These are phyloP conservation scores for Xanthoparmelia taractica DNA, from an alignment of 495 filamentous ascomycete genomes.

Conservation along the genomic window DNA sequence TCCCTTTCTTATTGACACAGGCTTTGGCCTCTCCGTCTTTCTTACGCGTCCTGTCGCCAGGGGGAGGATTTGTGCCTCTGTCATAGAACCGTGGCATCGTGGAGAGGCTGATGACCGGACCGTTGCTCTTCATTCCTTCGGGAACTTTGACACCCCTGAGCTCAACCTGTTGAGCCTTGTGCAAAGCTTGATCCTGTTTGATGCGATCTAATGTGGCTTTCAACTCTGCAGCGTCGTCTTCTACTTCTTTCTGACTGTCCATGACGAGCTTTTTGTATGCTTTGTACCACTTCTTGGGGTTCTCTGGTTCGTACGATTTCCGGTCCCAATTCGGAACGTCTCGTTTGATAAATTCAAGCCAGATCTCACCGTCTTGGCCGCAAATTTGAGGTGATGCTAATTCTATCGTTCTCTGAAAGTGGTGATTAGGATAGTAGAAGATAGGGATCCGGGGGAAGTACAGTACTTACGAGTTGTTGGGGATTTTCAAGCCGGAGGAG, in stretches of 20 bases:
- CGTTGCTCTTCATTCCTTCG: slow-evolving; percentile 32
- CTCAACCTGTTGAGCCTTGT: slow-evolving; percentile 35
- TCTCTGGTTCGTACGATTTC: slow-evolving; percentile 48
- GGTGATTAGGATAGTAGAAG: background rate
- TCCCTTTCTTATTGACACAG: slow-evolving; percentile 8
- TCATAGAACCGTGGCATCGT: slow-evolving; percentile 20
- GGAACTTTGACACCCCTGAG: slow-evolving; percentile 18
- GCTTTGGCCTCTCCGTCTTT: slow-evolving; percentile 2
- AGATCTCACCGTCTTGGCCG: slow-evolving; percentile 54
- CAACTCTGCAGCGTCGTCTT: slow-evolving; percentile 39
- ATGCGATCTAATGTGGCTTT: slow-evolving; percentile 44
- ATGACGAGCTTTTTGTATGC: slow-evolving; percentile 49
- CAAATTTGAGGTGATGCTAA: slow-evolving; percentile 56
- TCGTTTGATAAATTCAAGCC: slow-evolving; percentile 59
- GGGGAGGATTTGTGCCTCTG: background rate
- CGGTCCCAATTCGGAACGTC: slow-evolving; percentile 55
- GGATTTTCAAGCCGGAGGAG: slow-evolving; percentile 58
- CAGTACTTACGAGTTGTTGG: slow-evolving; percentile 49
- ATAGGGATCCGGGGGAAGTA: background rate
- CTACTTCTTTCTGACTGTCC: slow-evolving; percentile 39
- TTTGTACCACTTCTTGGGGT: slow-evolving; percentile 55
- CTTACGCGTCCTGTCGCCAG: background rate
- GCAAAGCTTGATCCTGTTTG: slow-evolving; percentile 40
- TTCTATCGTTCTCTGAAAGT: slow-evolving; percentile 49
- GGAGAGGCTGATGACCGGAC: slow-evolving; percentile 27